phyloP scores from a whole-genome alignment of 139 green algal species.

The Deuterostichococcus epilithicus region DNA sequence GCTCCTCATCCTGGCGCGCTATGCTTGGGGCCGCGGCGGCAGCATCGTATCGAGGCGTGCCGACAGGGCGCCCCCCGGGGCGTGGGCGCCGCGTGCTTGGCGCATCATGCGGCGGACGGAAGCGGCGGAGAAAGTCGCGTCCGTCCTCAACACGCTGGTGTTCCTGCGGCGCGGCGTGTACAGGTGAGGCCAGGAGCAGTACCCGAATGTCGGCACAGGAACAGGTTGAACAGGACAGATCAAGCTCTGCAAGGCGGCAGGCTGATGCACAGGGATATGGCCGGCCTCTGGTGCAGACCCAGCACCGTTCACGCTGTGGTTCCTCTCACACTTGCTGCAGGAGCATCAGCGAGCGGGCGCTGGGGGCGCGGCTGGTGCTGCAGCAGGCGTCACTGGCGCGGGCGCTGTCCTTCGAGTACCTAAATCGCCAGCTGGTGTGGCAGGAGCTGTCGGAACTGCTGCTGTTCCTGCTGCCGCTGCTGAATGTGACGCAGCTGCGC shows the following conservation, averaged over 20 bases:
- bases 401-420: constrained; percentile 86
- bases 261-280: background rate
- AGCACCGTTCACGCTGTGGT: background rate
- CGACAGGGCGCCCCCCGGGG: background rate
- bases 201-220: background rate
- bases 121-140: constrained; percentile 28
- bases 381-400: constrained; percentile 59
- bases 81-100: constrained; percentile 27
- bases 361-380: constrained; percentile 75
- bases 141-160: constrained; percentile 54
- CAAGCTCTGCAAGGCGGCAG: background rate
- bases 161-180: constrained; percentile 72
- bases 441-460: constrained; percentile 82
- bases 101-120: constrained; percentile 29
- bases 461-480: constrained; percentile 78
- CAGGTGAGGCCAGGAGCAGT: constrained; percentile 33
- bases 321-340: constrained; percentile 24
- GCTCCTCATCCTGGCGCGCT: constrained; percentile 53
- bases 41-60: background rate
- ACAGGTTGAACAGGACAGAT: no score
- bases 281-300: background rate
- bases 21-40: constrained; percentile 48
- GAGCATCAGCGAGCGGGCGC: constrained; percentile 71
- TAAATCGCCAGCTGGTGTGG: constrained; percentile 90
- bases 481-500: constrained; percentile 33